Base-by-base conservation (phyloP, 148 eudicot genomes). In the Rhododendron mucronatum region DNA sequence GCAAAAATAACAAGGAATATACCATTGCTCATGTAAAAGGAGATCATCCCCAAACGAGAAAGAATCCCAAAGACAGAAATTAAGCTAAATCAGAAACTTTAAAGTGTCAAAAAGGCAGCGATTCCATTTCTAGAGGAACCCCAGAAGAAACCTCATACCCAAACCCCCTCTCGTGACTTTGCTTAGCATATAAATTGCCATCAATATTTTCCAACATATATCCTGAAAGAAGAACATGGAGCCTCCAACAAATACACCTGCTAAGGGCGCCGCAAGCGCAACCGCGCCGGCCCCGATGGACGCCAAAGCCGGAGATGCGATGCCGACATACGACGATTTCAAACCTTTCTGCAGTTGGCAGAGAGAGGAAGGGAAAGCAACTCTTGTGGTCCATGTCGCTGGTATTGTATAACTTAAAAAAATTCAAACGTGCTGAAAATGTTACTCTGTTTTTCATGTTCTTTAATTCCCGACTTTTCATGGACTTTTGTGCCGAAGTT, bases 321-420 rank as follows among this genome's bases (percentile, higher is more conserved):
- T 51, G n/a, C 21, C 59, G 15, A 65, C 83, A 5, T 88, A 85
- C 23, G 88, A 89, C 45, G 91, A 92, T 45, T 89, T 92, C 78
- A 91, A 90, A 82, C 93, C 92, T 13, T 86, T 88, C 45, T 90
- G 92, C 82, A 65, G 75, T 18, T 90, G 92, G 93, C 59, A 16
- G 33, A 89, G 84, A 12, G 84, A 84, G 78, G 91, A 92, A 59
- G 88, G 55, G 23, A 45, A 53, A 11, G 88, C 90, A 71, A 83
- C 86, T 83, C 90, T 89, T 75, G 90, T 86, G 63, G 88, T 89
- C 85, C 85, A 74, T 91, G 81, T 89, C 55, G 86, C 74, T n/a
- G 93, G 91, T 91, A 88, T 35, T 53, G 5, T 82, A 11, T 7
- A 18, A 6, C 13, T 8, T 37, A 65, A n/a, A n/a, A n/a, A n/a